Percentiles rank a stretch among this genome's conserved stretches.
These are phyloP conservation scores for Dactylellina parvicollis DNA, from an alignment of 2,329 filamentous ascomycete genomes.

Conservation along the genomic window DNA sequence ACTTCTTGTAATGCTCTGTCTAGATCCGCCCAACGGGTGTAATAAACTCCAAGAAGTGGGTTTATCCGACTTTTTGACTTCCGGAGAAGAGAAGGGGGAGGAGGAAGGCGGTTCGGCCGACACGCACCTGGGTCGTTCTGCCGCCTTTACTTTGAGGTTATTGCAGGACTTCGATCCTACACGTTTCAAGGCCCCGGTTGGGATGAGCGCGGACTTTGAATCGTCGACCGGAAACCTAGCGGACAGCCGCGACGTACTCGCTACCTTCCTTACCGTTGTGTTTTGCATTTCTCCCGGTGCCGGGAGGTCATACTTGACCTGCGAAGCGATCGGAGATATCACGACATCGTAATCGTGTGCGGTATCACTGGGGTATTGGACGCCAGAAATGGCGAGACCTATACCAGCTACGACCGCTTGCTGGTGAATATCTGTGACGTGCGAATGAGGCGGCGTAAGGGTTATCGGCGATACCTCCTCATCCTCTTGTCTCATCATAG, in stretches of 20 bases:
- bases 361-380: background rate
- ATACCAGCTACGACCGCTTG: background rate
- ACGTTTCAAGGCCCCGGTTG: no score
- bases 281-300: background rate
- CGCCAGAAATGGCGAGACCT: background rate
- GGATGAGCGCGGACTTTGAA: background rate
- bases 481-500: background rate
- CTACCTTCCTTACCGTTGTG: background rate
- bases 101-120: background rate
- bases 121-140: background rate
- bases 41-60: background rate
- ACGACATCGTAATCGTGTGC: constrained; percentile 1
- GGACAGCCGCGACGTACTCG: constrained; percentile 4
- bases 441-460: background rate
- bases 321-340: background rate
- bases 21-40: background rate
- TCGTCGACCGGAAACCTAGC: background rate
- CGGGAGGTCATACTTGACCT: background rate
- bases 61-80: background rate
- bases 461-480: constrained; percentile 2
- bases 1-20: constrained; percentile 1
- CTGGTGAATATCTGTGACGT: background rate
- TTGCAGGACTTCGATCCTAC: constrained; percentile 25
- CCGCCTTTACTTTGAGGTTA: background rate
- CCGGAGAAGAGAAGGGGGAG: background rate